Evolutionary conservation across 202 grass and related monocot species (phyloP), one percentile per base, ranked within the genome.

Genomic region (Hordeum pubiflorum): DNA sequence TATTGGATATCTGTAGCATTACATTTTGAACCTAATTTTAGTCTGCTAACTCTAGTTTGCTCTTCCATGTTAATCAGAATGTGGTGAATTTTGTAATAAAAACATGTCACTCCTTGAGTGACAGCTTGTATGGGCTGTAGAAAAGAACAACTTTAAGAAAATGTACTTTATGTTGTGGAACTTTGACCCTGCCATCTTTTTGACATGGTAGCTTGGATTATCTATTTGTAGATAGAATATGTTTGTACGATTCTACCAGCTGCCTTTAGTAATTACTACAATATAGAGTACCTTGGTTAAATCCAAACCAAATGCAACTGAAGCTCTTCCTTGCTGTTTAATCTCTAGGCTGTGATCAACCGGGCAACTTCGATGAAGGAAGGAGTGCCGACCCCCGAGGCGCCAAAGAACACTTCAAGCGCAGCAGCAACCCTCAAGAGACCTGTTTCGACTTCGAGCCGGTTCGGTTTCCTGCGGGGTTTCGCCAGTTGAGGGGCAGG

Each of bases 351-450:
- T 71, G 39, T 48, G 75, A 46, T 85, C 2, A 76, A 58, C 34
- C 84, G 78, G 75, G 58, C 73, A 71, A 82, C 70, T 76, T 91
- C 78, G 57, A 71, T 83, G 61, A 88, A 85, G 79, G 68, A 73
- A 76, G 86, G 77, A 48, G 43, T 46, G 43, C 21, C 63, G 4
- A 2, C 62, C 29, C 75, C 29, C 1, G 77, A 84, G 32, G 12
- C 31, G 38, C 69, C 38, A 0, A 89, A 63, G 39, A 50, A 39
- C 2, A 59, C 21, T 9, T 63, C 56, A 74, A 83, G 23, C 21
- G 41, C 77, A 72, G 41, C 77, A 26, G 39, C 67, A 37, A 81
- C n/a, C 38, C 69, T 55, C 72, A 64, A 40, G 17, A 64, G 55
- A 71, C 61, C 76, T 39, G 59, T 67, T 13, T 77, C 79, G 10